Base-by-base conservation (phyloP, 768 basidiomycete species). In the Serpula lacrymans region DNA sequence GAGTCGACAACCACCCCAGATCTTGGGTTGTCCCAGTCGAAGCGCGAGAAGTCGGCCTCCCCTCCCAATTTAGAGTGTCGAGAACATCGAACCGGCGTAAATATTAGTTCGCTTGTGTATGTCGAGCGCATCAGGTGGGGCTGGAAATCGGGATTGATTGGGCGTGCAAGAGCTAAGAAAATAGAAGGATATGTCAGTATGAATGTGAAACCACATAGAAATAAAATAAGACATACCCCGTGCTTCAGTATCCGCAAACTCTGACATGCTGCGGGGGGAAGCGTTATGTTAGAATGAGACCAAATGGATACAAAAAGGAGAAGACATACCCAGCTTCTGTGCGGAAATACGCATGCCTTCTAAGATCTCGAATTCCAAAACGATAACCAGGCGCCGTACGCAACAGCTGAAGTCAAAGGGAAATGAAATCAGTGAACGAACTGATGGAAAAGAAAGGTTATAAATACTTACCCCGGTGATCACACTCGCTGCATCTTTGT, bases 391-490 rank as follows among this genome's bases (percentile, higher is more conserved):
- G 41, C 3, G 36, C 34, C 16, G 42, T 27, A 5, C 34, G 28
- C 25, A 59, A 41, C 24, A 59, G 59, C 59, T 61, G 28, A 23
- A 8, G 26, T 8, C 24, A 12, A 14, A 33, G 20, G n/a, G 8
- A 7, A n/a, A 33, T 33, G 14, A 14, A 14, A 33, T 33, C 31
- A 33, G 31, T 14, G 14, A 33, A 14, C 6, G 20, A 33, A 33
- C 31, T 14, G 6, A n/a, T 6, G 14, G 8, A n/a, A 16, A n/a
- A n/a, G n/a, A n/a, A n/a, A n/a, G 11, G 28, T 13, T 5, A 26
- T 4, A 34, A 25, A 39, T n/a, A 30, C 57, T 26, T 38, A 63
- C 69, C 23, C 69, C 66, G 23, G 48, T 42, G 5, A 71, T 41
- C 2, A 73, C 42, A 39, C 48, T 28, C 31, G 53, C 54, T 1